phyloP scores from a whole-genome alignment of 345 rosid species.

The Eucalyptus coolabah region DNA sequence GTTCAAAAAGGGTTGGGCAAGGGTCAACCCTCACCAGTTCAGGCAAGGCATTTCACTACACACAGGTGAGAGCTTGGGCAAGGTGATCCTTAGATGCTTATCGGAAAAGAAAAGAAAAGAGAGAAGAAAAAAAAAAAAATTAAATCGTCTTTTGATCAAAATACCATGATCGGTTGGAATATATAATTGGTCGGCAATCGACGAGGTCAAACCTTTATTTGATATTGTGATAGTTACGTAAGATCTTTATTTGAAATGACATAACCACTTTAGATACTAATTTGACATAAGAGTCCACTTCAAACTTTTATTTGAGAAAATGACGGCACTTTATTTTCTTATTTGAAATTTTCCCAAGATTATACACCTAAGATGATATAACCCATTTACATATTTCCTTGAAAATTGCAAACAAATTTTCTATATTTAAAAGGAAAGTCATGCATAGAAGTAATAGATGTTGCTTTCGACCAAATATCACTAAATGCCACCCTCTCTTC shows the following conservation, averaged over 20 bases:
- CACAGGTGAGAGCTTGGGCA: rapidly evolving
- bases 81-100: no score
- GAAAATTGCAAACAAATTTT: neutral
- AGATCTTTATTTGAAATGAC: rapidly evolving
- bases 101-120: no score
- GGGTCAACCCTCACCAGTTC: no score
- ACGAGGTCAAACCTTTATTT: rapidly evolving
- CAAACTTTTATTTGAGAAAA: rapidly evolving
- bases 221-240: rapidly evolving
- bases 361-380: neutral
- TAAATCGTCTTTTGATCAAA: no score
- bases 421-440: neutral
- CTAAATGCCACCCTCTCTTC: neutral
- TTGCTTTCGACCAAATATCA: neutral
- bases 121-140: rapidly evolving
- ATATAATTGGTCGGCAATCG: rapidly evolving
- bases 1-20: no score
- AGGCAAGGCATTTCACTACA: rapidly evolving
- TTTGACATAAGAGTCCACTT: rapidly evolving
- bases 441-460: neutral
- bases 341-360: no score
- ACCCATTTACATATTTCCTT: neutral
- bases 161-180: rapidly evolving
- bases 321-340: rapidly evolving
- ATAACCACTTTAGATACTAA: no score